Conservation (phyloP, 345 rosid genomes). For the Excoecaria cochinchinensis region DNA sequence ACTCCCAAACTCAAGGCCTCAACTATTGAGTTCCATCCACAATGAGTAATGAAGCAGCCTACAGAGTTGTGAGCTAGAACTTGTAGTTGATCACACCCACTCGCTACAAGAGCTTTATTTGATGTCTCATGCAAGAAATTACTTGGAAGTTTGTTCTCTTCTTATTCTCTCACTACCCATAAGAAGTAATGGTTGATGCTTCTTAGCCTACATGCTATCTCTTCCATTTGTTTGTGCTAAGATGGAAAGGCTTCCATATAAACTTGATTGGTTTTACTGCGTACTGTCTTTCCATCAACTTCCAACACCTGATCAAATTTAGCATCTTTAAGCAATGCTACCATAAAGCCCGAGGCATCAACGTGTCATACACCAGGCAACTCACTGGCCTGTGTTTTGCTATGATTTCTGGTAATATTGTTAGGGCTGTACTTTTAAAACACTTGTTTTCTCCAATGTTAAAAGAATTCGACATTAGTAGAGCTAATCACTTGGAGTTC, state of each 20-base stretch:
- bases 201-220: slow-evolving; percentile 43
- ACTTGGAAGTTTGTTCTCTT: slow-evolving; percentile 41
- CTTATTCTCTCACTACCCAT: slow-evolving; percentile 61
- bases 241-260: slow-evolving; percentile 53
- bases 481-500: neutral
- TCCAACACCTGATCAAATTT: slow-evolving; percentile 30
- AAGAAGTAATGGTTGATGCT: slow-evolving; percentile 41
- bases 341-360: neutral
- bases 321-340: neutral
- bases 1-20: slow-evolving; percentile 63
- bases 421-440: too few species aligned
- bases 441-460: too few species aligned
- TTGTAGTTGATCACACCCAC: slow-evolving; percentile 57
- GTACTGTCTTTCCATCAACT: slow-evolving; percentile 43
- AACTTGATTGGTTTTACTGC: slow-evolving; percentile 45
- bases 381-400: neutral
- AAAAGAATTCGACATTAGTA: neutral
- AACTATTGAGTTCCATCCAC: slow-evolving; percentile 70
- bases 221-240: slow-evolving; percentile 52
- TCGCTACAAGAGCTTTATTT: slow-evolving; percentile 45
- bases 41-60: slow-evolving; percentile 64
- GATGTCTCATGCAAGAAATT: slow-evolving; percentile 33
- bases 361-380: slow-evolving; percentile 6
- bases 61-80: slow-evolving; percentile 48
- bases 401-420: neutral